Conservation (phyloP, 305 asterid genomes). For the Andrographis paniculata region DNA sequence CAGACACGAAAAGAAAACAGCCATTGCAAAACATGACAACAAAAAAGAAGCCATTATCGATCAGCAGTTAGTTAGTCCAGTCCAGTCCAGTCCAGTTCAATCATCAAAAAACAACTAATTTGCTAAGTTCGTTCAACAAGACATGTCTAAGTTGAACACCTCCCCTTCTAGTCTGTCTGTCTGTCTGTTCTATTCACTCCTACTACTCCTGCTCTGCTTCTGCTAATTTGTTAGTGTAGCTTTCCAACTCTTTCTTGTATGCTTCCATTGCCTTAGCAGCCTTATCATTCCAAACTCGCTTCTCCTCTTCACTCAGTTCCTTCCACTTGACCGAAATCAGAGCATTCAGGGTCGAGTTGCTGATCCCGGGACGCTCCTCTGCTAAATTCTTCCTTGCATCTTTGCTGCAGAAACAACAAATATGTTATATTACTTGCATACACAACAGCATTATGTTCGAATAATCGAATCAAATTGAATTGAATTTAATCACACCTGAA, state of each 20-base stretch:
- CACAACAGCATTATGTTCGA: too few relatives aligned
- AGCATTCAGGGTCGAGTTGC: constrained; percentile 48
- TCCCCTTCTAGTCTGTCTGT: too few relatives aligned
- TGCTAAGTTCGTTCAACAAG: not conserved
- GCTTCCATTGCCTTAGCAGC: constrained; percentile 70
- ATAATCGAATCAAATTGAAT: too few relatives aligned
- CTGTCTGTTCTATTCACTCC: not conserved
- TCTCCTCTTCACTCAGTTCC: constrained; percentile 74
- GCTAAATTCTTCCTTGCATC: constrained; percentile 48
- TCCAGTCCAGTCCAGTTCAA: too few relatives aligned
- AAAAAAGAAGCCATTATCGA: too few relatives aligned
- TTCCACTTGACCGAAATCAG: constrained; percentile 81
- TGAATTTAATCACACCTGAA: constrained; percentile 32
- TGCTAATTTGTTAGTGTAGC: constrained; percentile 44
- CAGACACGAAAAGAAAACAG: too few relatives aligned
- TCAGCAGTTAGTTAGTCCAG: too few relatives aligned
- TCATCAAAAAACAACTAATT: too few relatives aligned
- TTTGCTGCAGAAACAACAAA: constrained; percentile 41
- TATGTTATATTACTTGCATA: too few relatives aligned
- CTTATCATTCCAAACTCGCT: constrained; percentile 48
- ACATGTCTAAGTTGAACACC: not conserved
- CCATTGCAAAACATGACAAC: too few relatives aligned
- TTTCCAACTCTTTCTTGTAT: constrained; percentile 73
- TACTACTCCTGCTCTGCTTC: constrained; percentile 23
- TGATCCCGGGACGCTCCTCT: constrained; percentile 58